Base-by-base conservation (phyloP, 352 stramenopile genomes). In the Phytophthora boehmeriae region DNA sequence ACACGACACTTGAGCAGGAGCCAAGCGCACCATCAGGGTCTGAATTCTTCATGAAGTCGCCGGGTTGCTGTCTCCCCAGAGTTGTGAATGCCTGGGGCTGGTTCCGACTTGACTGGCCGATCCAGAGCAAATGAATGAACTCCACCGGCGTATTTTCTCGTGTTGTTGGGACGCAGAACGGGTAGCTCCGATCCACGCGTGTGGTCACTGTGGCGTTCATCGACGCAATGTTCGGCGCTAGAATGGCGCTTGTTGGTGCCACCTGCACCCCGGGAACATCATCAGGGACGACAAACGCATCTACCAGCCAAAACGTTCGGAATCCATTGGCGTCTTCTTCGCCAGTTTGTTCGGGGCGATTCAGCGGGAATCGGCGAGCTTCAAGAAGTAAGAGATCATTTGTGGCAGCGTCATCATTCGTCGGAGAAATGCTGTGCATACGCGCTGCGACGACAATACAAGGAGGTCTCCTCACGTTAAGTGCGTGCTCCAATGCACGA, bases 81-180 rank as follows among this genome's bases (percentile, higher is more conserved):
- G 80, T 87, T 19, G 90, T 97, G 71, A 97, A 97, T 10, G 93
- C 78, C 68, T 98, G 93, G 14, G 93, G 78, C 67, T 98, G 92
- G 55, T 97, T 97, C 41, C 82, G 76, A 54, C 83, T 96, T 48
- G 83, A 93, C 50, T 92, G 85, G 8, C 89, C 88, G 41, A 95
- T 86, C 62, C 92, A 93, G 0, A 98, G 78, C 36, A 98, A 60
- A 59, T 98, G 89, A 44, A 97, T 97, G 51, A 93, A 97, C 80
- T 98, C 93, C 9, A 97, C 81, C 5, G 90, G 93, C 5, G 91
- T 97, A 67, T 97, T 97, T 55, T 92, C 85, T 19, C 90, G 79
- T 9, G 90, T 98, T 13, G 90, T 97, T 10, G 93, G 80, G 47
- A 97, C 80, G 55, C 92, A 97, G 54, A 98, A 98, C 19, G 92